phyloP scores from a whole-genome alignment of 2,329 filamentous ascomycete species.

The Neonectria coccinea region DNA sequence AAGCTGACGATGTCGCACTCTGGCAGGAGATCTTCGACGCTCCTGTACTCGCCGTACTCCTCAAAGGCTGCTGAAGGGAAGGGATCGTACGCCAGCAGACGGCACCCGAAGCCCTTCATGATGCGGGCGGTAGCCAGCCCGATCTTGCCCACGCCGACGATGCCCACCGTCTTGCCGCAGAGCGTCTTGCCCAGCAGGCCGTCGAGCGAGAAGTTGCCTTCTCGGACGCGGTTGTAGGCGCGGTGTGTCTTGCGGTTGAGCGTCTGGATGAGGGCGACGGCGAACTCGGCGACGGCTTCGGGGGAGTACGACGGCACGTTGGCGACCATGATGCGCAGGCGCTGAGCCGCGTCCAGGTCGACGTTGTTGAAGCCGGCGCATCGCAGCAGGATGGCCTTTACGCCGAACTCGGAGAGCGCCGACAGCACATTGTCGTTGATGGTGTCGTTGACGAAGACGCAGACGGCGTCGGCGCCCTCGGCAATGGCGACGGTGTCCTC shows the following conservation, averaged over 20 bases:
- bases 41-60: constrained; percentile 62
- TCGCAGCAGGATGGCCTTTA: constrained; percentile 71
- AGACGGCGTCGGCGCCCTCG: constrained; percentile 66
- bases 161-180: constrained; percentile 73
- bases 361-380: constrained; percentile 78
- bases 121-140: constrained; percentile 72
- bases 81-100: constrained; percentile 70
- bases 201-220: constrained; percentile 75
- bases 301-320: constrained; percentile 77
- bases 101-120: constrained; percentile 73
- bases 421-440: constrained; percentile 64
- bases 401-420: constrained; percentile 61
- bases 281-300: constrained; percentile 77
- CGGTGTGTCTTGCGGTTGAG: constrained; percentile 76
- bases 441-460: constrained; percentile 76
- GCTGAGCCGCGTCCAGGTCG: constrained; percentile 66
- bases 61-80: constrained; percentile 62
- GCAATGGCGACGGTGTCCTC: constrained; percentile 68
- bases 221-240: constrained; percentile 75
- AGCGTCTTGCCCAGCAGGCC: constrained; percentile 73
- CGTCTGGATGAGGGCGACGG: constrained; percentile 74
- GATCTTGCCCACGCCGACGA: constrained; percentile 74
- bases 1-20: constrained; percentile 72
- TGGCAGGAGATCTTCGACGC: constrained; percentile 66
- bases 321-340: constrained; percentile 69